Conservation (phyloP, 306 rosid genomes). For the Fragaria iinumae region DNA sequence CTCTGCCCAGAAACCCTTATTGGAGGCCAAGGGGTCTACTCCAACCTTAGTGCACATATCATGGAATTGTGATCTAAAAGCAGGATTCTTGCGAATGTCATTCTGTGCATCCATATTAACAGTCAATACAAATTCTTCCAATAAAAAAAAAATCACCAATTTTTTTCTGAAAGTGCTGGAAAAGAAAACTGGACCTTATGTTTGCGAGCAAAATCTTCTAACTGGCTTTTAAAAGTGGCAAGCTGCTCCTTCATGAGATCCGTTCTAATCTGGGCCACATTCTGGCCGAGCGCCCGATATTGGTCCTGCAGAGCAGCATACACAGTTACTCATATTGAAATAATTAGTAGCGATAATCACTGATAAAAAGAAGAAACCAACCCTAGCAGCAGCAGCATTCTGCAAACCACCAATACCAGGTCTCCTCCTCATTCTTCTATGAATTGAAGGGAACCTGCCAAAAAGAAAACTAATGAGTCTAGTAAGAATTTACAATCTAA, state of each 20-base stretch:
- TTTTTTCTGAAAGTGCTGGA: background rate
- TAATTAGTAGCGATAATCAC: background rate
- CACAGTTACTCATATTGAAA: background rate
- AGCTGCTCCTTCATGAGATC: slow-evolving; percentile 96
- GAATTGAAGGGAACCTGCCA: background rate
- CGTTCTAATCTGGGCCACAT: slow-evolving; percentile 90
- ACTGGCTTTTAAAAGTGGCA: slow-evolving; percentile 80
- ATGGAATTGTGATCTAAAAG: slow-evolving; percentile 94
- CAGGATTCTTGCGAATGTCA: slow-evolving; percentile 95
- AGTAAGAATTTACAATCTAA: background rate
- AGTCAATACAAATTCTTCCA: background rate
- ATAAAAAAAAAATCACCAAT: background rate
- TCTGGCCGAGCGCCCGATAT: slow-evolving; percentile 78
- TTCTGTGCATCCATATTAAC: slow-evolving; percentile 44
- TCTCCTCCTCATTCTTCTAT: slow-evolving; percentile 62
- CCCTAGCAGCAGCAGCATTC: slow-evolving; percentile 83
- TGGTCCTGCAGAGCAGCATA: slow-evolving; percentile 47
- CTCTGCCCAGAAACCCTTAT: slow-evolving; percentile 99
- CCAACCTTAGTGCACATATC: slow-evolving; percentile 98
- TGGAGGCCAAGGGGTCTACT: slow-evolving; percentile 95
- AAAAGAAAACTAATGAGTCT: background rate
- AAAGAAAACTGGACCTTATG: slow-evolving; percentile 55
- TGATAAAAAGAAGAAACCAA: slow-evolving; percentile 15
- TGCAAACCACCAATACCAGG: slow-evolving; percentile 95
- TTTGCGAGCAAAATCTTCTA: slow-evolving; percentile 94